These are phyloP conservation scores for Yamadazyma triangularis DNA, from an alignment of 1,139 yeast species.

Conservation along the genomic window DNA sequence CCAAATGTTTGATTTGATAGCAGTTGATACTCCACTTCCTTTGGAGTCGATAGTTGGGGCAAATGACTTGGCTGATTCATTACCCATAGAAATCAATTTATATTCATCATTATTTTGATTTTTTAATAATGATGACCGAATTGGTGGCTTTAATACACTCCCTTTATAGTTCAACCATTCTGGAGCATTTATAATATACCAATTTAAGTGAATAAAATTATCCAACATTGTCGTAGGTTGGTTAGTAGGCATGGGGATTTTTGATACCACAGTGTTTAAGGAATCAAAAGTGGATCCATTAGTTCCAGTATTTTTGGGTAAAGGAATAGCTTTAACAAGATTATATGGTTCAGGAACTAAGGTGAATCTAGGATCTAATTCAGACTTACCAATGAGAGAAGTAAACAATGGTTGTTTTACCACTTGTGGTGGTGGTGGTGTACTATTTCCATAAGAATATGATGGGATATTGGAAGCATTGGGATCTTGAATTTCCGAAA, in stretches of 20 bases:
- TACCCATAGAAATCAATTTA: constrained; percentile 13
- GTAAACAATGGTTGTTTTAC: constrained; percentile 63
- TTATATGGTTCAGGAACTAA: constrained; percentile 56
- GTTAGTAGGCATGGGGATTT: constrained; percentile 53
- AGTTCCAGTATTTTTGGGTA: constrained; percentile 24
- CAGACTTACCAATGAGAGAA: constrained; percentile 58
- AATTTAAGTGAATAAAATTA: constrained; percentile 78
- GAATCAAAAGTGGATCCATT: constrained; percentile 41
- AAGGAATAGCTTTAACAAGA: constrained; percentile 57
- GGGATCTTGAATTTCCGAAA: constrained; percentile 27
- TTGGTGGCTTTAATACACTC: constrained; percentile 22
- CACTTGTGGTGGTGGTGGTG: constrained; percentile 20
- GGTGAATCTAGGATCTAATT: constrained; percentile 62
- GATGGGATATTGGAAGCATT: constrained; percentile 13
- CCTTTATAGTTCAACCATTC: constrained; percentile 68
- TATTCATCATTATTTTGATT: constrained; percentile 15
- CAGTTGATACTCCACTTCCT: constrained; percentile 59
- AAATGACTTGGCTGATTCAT: constrained; percentile 60
- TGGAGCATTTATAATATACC: constrained; percentile 78
- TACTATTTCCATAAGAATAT: constrained; percentile 19
- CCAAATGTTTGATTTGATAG: constrained; percentile 71
- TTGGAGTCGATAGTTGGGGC: constrained; percentile 77
- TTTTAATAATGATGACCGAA: constrained; percentile 19
- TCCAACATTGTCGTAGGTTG: constrained; percentile 66
- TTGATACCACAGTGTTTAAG: constrained; percentile 43